phyloP scores from a whole-genome alignment of 495 filamentous ascomycete genomes.

The Xylaria longipes region DNA sequence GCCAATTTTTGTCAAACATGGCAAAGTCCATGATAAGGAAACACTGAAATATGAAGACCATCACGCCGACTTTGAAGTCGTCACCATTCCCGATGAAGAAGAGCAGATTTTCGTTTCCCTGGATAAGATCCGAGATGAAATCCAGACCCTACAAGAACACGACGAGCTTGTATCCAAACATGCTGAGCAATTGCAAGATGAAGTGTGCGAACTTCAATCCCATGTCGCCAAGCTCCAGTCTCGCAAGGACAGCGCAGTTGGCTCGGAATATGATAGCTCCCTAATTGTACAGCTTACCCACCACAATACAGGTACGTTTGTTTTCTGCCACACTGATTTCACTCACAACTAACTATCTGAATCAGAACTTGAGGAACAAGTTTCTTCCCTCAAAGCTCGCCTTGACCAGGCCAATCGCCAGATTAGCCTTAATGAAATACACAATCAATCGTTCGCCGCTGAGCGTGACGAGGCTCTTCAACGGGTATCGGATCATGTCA shows the following conservation, averaged over 20 bases:
- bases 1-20: conserved; percentile 53
- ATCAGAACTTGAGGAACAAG: conserved; percentile 49
- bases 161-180: conserved; percentile 56
- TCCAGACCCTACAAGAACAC: conserved; percentile 56
- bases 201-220: conserved; percentile 51
- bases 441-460: conserved; percentile 50
- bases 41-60: conserved; percentile 36
- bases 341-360: not conserved
- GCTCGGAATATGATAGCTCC: conserved; percentile 53
- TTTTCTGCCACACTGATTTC: not conserved
- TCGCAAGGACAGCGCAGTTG: conserved; percentile 53
- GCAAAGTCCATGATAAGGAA: conserved; percentile 42
- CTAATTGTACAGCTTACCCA: conserved; percentile 43
- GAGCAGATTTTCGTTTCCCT: conserved; percentile 58
- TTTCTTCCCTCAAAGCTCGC: conserved; percentile 47
- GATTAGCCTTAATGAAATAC: conserved; percentile 53
- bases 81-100: conserved; percentile 53
- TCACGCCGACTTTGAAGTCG: conserved; percentile 47
- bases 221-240: conserved; percentile 49
- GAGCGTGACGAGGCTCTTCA: conserved; percentile 56
- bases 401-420: conserved; percentile 55
- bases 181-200: conserved; percentile 54
- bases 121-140: conserved; percentile 62
- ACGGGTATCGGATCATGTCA: conserved; percentile 48
- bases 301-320: conserved; percentile 39